A percentile compares a stretch with the other conserved stretches of the same genome.
Evolutionary conservation across 345 rosid species (phyloP).

Genomic region (Jatropha curcas): DNA sequence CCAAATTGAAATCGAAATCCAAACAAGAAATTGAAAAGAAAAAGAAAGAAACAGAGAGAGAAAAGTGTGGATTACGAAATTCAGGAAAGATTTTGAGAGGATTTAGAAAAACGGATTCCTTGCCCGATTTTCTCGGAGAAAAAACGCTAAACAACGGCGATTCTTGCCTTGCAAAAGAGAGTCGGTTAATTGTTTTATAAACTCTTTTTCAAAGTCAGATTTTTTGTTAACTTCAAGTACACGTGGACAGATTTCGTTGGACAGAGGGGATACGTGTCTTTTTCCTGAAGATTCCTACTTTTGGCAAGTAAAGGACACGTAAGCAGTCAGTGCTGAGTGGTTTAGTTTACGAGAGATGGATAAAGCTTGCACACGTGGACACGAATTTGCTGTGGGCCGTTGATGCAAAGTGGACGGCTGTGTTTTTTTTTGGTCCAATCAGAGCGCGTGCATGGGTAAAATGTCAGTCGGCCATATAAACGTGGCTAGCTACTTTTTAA

Average conservation of each 20-base stretch:
- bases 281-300: background rate
- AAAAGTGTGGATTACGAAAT: background rate
- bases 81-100: slow-evolving; percentile 18
- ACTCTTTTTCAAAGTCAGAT: no score
- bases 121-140: background rate
- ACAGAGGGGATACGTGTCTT: background rate
- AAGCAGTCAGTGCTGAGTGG: background rate
- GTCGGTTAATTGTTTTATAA: slow-evolving; percentile 19
- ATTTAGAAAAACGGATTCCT: background rate
- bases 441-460: background rate
- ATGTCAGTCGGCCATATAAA: background rate
- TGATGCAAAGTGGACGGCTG: background rate
- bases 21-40: background rate
- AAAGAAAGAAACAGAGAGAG: slow-evolving; percentile 18
- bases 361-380: slow-evolving; percentile 3
- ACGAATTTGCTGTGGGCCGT: background rate
- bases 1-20: background rate
- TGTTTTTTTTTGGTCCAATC: background rate
- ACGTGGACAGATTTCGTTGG: slow-evolving; percentile 27
- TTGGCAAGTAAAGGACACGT: background rate
- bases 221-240: background rate
- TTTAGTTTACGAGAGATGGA: background rate
- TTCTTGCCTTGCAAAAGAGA: slow-evolving; percentile 40
- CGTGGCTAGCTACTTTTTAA: background rate
- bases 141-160: slow-evolving; percentile 26